Conservation (phyloP, 2,329 filamentous ascomycete genomes). For the Exophiala calicioides region DNA sequence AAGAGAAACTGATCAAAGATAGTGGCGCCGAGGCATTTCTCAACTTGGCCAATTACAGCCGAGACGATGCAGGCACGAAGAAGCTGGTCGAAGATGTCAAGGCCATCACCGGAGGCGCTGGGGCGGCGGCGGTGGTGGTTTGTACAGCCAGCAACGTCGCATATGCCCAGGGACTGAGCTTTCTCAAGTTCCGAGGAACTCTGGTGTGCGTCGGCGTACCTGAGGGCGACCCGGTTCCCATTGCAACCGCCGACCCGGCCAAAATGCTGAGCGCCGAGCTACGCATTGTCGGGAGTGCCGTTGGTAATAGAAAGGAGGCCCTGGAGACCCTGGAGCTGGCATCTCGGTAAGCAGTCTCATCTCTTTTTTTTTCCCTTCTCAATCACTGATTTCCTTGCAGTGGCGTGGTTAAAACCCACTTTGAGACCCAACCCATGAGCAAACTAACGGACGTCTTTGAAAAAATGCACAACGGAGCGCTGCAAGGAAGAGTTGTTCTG, state of each 20-base stretch:
- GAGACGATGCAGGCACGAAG: constrained; percentile 49
- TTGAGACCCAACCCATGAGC: constrained; percentile 50
- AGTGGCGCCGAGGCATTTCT: constrained; percentile 69
- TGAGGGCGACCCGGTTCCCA: constrained; percentile 47
- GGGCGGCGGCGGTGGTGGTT: constrained; percentile 63
- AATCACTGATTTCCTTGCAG: constrained; percentile 29
- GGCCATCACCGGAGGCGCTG: constrained; percentile 57
- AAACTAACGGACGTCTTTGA: constrained; percentile 49
- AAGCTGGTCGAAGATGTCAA: constrained; percentile 57
- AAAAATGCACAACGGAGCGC: constrained; percentile 46
- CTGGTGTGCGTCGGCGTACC: constrained; percentile 57
- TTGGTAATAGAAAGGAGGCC: constrained; percentile 55
- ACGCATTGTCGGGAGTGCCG: constrained; percentile 52
- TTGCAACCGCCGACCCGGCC: constrained; percentile 48
- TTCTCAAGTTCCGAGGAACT: constrained; percentile 53
- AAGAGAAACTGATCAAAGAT: constrained; percentile 58
- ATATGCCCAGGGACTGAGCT: constrained; percentile 51
- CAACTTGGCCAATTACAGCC: constrained; percentile 56
- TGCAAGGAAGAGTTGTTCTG: constrained; percentile 52
- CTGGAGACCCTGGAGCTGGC: constrained; percentile 53
- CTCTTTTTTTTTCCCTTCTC: background rate
- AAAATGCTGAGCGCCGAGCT: constrained; percentile 45
- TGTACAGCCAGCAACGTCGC: constrained; percentile 54
- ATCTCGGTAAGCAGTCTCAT: constrained; percentile 30
- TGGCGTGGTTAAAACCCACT: constrained; percentile 50